A percentile compares a stretch with the other conserved stretches of the same genome.
Evolutionary conservation across 2,329 filamentous ascomycete species (phyloP).

Genomic region (Neofusicoccum ribis): DNA sequence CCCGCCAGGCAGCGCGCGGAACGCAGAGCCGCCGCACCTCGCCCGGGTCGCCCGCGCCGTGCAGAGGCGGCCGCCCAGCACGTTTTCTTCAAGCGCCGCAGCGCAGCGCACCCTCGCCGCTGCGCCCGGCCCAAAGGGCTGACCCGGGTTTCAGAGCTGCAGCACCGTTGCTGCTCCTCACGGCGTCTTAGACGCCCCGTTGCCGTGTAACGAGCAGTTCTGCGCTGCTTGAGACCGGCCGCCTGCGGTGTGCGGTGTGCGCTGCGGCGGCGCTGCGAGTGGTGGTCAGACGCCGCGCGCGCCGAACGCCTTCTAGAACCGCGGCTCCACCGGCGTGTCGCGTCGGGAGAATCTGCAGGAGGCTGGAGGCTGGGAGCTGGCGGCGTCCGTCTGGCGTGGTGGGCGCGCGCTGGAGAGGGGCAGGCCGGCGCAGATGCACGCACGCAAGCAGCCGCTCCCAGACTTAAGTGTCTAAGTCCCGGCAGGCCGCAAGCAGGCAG

Average conservation of each 20-base stretch:
- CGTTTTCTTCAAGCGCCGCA: constrained; percentile 19
- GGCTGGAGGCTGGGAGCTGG: not conserved
- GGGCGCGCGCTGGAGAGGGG: not conserved
- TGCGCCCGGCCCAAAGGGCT: constrained; percentile 8
- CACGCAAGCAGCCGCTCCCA: constrained; percentile 1
- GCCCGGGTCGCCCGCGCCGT: not conserved
- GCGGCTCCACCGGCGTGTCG: not conserved
- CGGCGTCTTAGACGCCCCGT: constrained; percentile 2
- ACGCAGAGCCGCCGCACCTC: constrained; percentile 13
- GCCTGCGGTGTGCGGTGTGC: not conserved
- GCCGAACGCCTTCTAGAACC: constrained; percentile 2
- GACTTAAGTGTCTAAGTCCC: constrained; percentile 5
- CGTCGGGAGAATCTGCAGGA: not conserved
- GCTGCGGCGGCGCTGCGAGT: not conserved
- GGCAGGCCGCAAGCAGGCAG: not conserved
- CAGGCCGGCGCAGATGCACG: not conserved
- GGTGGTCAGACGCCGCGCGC: not conserved
- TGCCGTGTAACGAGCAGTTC: constrained; percentile 3
- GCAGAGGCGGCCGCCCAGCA: not conserved
- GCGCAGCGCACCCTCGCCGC: not conserved
- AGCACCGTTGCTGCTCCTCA: constrained; percentile 13
- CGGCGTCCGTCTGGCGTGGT: not conserved
- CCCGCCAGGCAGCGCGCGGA: not conserved
- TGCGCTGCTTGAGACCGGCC: not conserved
- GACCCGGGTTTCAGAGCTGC: constrained; percentile 20